These are phyloP conservation scores for Citrullus colocynthis DNA, from an alignment of 306 rosid species.

Conservation along the genomic window DNA sequence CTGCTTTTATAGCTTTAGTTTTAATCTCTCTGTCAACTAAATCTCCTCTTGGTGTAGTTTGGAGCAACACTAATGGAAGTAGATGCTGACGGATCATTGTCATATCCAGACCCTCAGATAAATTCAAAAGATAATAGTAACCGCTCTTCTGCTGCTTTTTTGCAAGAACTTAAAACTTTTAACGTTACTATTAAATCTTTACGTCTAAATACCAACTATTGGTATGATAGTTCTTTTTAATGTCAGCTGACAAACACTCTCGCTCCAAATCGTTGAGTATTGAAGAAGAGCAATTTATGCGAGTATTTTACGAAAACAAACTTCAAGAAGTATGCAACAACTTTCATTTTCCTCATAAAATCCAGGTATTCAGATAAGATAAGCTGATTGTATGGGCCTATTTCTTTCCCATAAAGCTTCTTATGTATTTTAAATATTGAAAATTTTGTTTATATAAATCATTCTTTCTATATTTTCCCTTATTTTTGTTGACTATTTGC, in stretches of 20 bases:
- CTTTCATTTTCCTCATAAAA: slow-evolving; percentile 77
- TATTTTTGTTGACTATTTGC: slow-evolving; percentile 25
- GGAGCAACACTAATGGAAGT: slow-evolving; percentile 71
- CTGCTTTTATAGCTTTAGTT: background rate
- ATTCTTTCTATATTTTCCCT: slow-evolving; percentile 1
- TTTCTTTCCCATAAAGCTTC: slow-evolving; percentile 1
- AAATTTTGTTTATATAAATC: background rate
- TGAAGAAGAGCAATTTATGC: slow-evolving; percentile 49
- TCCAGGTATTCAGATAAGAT: slow-evolving; percentile 41
- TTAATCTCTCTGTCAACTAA: background rate
- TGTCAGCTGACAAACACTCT: slow-evolving; percentile 73
- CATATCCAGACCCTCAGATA: slow-evolving; percentile 51
- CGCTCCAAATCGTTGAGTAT: slow-evolving; percentile 52
- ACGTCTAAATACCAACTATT: slow-evolving; percentile 9
- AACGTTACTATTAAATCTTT: background rate
- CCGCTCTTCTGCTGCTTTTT: slow-evolving; percentile 9
- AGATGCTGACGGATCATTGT: slow-evolving; percentile 60
- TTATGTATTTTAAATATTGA: background rate
- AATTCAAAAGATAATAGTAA: slow-evolving; percentile 45
- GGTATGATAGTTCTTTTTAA: background rate
- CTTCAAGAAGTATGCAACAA: slow-evolving; percentile 78
- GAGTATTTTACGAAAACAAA: slow-evolving; percentile 40
- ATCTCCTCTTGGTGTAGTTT: slow-evolving; percentile 27
- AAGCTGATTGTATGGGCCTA: background rate
- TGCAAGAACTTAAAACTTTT: background rate